These are phyloP conservation scores for Alternaria sp. DNA, from an alignment of 2,329 filamentous ascomycete species.

Conservation along the genomic window DNA sequence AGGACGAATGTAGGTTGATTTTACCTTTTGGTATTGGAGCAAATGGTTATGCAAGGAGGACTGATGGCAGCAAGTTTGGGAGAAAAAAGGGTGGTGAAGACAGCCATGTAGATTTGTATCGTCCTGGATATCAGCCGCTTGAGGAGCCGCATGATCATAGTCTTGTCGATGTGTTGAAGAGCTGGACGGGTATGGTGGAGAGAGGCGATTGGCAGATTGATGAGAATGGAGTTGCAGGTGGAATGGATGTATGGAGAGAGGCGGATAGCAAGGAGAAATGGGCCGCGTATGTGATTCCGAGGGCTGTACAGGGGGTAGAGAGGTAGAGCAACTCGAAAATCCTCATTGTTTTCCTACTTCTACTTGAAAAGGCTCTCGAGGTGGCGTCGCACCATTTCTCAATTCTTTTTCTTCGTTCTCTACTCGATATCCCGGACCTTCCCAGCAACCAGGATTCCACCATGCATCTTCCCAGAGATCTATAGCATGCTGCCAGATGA, in stretches of 20 bases:
- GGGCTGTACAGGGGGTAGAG: neutral
- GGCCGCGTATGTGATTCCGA: conserved; percentile 19
- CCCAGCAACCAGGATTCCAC: neutral
- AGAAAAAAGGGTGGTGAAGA: neutral
- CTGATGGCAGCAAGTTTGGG: conserved; percentile 20
- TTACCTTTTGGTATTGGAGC: conserved; percentile 24
- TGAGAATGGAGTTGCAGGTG: conserved; percentile 19
- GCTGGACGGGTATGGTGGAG: conserved; percentile 27
- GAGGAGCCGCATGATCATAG: conserved; percentile 11
- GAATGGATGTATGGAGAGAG: conserved; percentile 26
- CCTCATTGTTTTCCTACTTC: neutral
- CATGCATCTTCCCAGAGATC: neutral
- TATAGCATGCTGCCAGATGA: neutral
- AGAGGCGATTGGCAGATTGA: conserved; percentile 26
- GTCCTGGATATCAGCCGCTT: conserved; percentile 13
- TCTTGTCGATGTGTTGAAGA: conserved; percentile 18
- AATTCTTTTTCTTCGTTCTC: neutral
- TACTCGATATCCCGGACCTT: neutral
- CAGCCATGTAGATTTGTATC: conserved; percentile 15
- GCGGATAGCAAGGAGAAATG: conserved; percentile 20
- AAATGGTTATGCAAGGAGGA: conserved; percentile 21
- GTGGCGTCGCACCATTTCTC: neutral
- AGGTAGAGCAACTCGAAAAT: neutral
- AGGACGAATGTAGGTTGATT: conserved; percentile 17
- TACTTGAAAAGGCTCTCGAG: neutral